phyloP scores from a whole-genome alignment of 805 yeast species.

The Yarrowia sp. region DNA sequence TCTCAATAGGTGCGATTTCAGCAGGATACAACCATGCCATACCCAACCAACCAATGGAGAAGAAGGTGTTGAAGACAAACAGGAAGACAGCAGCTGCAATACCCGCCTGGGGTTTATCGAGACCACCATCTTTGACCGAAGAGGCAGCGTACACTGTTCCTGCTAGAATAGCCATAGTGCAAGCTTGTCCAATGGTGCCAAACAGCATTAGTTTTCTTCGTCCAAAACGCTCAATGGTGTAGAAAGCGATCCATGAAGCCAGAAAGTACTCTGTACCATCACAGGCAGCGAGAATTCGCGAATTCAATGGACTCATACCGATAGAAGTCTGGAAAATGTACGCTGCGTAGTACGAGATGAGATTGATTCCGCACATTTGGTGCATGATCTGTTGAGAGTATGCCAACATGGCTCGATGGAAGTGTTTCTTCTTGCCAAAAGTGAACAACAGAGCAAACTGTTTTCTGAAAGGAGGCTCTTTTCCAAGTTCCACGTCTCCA shows the following conservation, averaged over 20 bases:
- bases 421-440: conserved; percentile 16
- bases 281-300: conserved; percentile 44
- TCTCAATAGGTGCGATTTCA: conserved; percentile 11
- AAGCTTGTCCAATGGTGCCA: conserved; percentile 73
- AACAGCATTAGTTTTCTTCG: conserved; percentile 68
- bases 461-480: conserved; percentile 6
- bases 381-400: conserved; percentile 62
- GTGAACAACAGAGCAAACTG: conserved; percentile 8
- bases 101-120: conserved; percentile 7
- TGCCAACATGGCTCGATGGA: conserved; percentile 42
- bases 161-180: conserved; percentile 45
- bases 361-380: conserved; percentile 89
- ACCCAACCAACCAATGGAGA: conserved; percentile 28
- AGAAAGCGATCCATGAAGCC: conserved; percentile 59
- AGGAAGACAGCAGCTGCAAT: conserved; percentile 16
- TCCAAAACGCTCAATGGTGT: conserved; percentile 56
- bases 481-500: conserved; percentile 3
- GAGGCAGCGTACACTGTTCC: conserved; percentile 29
- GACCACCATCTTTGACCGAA: conserved; percentile 4
- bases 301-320: conserved; percentile 54
- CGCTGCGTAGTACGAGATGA: conserved; percentile 88
- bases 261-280: conserved; percentile 63
- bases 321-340: conserved; percentile 69
- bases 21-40: conserved; percentile 23
- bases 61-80: conserved; percentile 23